phyloP scores from a whole-genome alignment of 139 green algal genomes.

The Chlamydomonas asymmetrica region DNA sequence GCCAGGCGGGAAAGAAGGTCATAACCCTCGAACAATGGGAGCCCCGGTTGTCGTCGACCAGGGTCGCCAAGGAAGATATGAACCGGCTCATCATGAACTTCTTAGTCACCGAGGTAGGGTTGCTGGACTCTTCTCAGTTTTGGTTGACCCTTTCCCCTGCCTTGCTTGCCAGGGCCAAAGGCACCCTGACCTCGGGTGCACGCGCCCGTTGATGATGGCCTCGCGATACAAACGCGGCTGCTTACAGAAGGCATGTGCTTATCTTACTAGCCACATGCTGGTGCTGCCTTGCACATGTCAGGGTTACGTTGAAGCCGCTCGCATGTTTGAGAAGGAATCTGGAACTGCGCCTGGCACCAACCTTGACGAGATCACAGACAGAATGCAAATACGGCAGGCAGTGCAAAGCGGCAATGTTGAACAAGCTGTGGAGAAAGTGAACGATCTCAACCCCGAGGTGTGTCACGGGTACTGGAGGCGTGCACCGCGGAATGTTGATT shows the following conservation, averaged over 20 bases:
- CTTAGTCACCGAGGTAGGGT: slow-evolving; percentile 91
- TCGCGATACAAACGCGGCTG: too few species aligned
- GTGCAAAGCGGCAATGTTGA: slow-evolving; percentile 82
- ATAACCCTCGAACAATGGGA: slow-evolving; percentile 66
- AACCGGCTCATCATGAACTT: slow-evolving; percentile 97
- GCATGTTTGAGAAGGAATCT: slow-evolving; percentile 82
- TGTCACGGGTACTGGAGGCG: background rate
- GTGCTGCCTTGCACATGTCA: too few species aligned
- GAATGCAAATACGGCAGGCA: slow-evolving; percentile 88
- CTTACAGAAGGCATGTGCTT: too few species aligned
- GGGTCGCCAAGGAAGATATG: slow-evolving; percentile 87
- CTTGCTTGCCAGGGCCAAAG: background rate
- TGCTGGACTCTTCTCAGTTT: too few species aligned
- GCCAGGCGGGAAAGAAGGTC: slow-evolving; percentile 23
- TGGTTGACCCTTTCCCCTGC: too few species aligned
- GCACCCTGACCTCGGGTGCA: background rate
- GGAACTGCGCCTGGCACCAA: slow-evolving; percentile 76
- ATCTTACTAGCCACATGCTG: too few species aligned
- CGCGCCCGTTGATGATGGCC: too few species aligned
- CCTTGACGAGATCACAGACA: slow-evolving; percentile 78
- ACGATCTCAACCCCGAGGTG: slow-evolving; percentile 90
- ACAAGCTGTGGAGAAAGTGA: slow-evolving; percentile 82
- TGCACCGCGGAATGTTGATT: background rate
- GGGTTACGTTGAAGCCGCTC: slow-evolving; percentile 93
- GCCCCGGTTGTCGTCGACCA: slow-evolving; percentile 62